Evolutionary conservation across 306 rosid species (phyloP).

Genomic region (Leucaena leucocephala): DNA sequence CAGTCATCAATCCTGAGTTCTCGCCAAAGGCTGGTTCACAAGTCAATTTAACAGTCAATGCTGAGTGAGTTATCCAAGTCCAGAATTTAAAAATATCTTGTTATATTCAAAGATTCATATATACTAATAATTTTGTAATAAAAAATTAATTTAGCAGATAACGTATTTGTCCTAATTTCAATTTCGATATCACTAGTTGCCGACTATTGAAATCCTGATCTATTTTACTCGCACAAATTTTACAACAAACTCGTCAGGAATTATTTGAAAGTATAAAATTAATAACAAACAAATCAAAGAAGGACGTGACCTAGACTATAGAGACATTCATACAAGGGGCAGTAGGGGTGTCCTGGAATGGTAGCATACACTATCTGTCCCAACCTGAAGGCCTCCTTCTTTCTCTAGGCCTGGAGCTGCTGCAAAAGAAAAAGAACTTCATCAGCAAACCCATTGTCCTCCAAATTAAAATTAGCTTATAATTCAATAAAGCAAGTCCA

Average conservation of each 20-base stretch:
- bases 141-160: neutral
- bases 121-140: neutral
- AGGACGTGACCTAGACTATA: constrained; percentile 35
- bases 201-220: neutral
- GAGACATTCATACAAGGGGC: constrained; percentile 31
- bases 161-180: neutral
- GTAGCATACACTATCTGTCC: constrained; percentile 61
- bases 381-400: constrained; percentile 92
- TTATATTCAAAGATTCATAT: neutral
- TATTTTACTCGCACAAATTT: neutral
- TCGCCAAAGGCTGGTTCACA: neutral
- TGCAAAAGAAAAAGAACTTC: constrained; percentile 32
- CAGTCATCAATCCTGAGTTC: neutral
- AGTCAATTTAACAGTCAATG: too few relatives aligned
- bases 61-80: neutral
- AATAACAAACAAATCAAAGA: constrained; percentile 43
- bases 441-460: constrained; percentile 41
- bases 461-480: neutral
- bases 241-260: constrained; percentile 15
- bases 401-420: constrained; percentile 79
- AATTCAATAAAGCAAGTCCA: neutral
- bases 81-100: neutral
- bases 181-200: neutral
- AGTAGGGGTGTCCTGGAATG: constrained; percentile 25
- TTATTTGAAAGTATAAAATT: constrained; percentile 26